Conservation (phyloP, 768 basidiomycete genomes). For the Xerocomellus chrysenteron region DNA sequence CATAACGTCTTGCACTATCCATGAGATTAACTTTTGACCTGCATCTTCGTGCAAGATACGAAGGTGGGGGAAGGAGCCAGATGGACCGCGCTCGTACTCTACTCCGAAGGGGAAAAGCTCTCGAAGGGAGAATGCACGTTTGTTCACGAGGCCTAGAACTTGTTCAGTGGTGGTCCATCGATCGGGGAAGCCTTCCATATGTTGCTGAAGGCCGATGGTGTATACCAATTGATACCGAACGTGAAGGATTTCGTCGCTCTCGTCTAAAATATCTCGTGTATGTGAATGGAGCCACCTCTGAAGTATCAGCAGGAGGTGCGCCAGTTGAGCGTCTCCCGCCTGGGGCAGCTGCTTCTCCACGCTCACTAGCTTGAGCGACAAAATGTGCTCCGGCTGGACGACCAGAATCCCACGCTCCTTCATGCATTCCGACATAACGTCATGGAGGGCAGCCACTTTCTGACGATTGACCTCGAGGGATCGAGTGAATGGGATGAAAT, state of each 20-base stretch:
- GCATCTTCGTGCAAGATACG: conserved; percentile 20
- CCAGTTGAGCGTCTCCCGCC: background rate
- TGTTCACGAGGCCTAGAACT: conserved; percentile 26
- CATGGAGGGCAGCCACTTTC: conserved; percentile 25
- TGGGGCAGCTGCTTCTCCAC: conserved; percentile 35
- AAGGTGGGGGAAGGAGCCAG: conserved; percentile 23
- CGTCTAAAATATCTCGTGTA: conserved; percentile 31
- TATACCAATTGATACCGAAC: conserved; percentile 39
- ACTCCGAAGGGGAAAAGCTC: conserved; percentile 4
- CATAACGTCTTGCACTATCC: conserved; percentile 17
- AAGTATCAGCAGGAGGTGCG: conserved; percentile 25
- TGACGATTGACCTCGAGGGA: conserved; percentile 24
- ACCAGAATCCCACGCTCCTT: conserved; percentile 43
- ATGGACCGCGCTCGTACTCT: conserved; percentile 15
- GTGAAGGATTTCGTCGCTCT: conserved; percentile 35
- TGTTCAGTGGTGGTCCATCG: conserved; percentile 36
- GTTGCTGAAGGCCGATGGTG: conserved; percentile 30
- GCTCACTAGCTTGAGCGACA: conserved; percentile 51
- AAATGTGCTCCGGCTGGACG: conserved; percentile 52
- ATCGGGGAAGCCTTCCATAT: conserved; percentile 31
- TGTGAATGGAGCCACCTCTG: conserved; percentile 24
- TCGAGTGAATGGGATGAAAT: conserved; percentile 51
- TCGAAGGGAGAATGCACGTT: conserved; percentile 11
- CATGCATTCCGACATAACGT: conserved; percentile 41
- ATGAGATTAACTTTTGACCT: conserved; percentile 11